Conservation (phyloP, 306 rosid species). For the Malus orientalis region DNA sequence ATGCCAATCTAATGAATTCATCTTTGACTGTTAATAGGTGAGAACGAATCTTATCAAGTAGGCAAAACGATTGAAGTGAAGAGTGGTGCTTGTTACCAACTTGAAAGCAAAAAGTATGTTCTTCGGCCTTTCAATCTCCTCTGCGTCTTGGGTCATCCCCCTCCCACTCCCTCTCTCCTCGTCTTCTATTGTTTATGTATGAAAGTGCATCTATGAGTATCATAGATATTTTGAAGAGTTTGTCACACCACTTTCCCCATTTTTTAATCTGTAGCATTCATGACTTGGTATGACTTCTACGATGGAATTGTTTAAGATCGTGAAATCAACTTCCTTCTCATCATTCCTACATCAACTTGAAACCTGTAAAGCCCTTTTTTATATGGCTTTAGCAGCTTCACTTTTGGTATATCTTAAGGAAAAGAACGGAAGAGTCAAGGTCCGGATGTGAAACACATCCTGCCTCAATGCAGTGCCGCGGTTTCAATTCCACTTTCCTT, state of each 20-base stretch:
- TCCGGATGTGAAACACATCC: not conserved
- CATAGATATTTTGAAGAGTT: not conserved
- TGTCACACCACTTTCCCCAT: not conserved
- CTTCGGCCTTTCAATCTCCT: not conserved
- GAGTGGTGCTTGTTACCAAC: not conserved
- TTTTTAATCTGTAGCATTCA: not conserved
- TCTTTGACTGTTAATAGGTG: not conserved
- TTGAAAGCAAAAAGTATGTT: not conserved
- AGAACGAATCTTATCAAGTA: not conserved
- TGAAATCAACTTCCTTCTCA: not conserved
- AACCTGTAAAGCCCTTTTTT: not conserved
- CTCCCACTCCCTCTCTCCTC: not conserved
- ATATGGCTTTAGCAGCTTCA: not conserved
- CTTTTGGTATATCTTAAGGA: not conserved
- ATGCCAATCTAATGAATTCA: not conserved
- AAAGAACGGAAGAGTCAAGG: not conserved
- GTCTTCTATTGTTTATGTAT: not conserved
- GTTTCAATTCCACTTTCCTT: not conserved
- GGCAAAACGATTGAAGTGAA: not conserved
- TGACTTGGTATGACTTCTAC: not conserved
- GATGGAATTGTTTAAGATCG: not conserved
- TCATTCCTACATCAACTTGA: not conserved
- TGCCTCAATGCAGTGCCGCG: not conserved
- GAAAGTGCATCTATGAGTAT: not conserved
- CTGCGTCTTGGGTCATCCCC: not conserved